Conservation (phyloP, 169 alveolate genomes). For the Cryptosporidium canis region DNA sequence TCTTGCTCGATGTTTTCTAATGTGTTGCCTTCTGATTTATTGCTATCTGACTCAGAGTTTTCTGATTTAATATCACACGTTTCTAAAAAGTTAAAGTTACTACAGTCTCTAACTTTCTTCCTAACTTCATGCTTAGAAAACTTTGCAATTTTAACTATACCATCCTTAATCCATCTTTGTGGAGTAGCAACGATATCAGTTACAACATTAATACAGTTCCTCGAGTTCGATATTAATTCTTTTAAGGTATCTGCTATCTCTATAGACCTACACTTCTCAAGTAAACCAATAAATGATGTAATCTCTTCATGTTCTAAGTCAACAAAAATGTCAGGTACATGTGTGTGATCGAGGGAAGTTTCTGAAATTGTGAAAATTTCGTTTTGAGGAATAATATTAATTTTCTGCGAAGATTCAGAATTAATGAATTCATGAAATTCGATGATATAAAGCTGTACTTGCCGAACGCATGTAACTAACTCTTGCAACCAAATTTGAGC, state of each 20-base stretch:
- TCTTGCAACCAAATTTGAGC: conserved; percentile 69
- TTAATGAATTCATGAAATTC: conserved; percentile 20
- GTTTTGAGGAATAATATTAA: conserved; percentile 16
- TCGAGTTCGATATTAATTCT: background rate
- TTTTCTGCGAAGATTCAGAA: background rate
- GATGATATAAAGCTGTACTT: conserved; percentile 40
- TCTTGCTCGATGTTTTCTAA: background rate
- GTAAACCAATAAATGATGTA: conserved; percentile 13
- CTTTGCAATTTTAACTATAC: background rate
- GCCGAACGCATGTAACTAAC: conserved; percentile 46
- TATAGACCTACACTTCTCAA: conserved; percentile 13
- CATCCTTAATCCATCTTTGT: background rate
- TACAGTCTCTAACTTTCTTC: background rate
- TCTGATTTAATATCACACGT: background rate
- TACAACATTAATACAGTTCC: background rate
- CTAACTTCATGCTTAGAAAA: background rate
- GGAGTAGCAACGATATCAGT: conserved; percentile 1
- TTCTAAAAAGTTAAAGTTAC: background rate
- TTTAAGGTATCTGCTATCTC: background rate
- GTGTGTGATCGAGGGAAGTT: conserved; percentile 27
- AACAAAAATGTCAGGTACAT: conserved; percentile 41
- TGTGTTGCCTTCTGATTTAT: too few relatives aligned
- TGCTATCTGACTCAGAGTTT: background rate
- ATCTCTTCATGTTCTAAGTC: conserved; percentile 40
- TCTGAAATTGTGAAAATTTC: conserved; percentile 10